These are phyloP conservation scores for Allantophomopsis lycopodina DNA, from an alignment of 2,329 filamentous ascomycete species.

Conservation along the genomic window DNA sequence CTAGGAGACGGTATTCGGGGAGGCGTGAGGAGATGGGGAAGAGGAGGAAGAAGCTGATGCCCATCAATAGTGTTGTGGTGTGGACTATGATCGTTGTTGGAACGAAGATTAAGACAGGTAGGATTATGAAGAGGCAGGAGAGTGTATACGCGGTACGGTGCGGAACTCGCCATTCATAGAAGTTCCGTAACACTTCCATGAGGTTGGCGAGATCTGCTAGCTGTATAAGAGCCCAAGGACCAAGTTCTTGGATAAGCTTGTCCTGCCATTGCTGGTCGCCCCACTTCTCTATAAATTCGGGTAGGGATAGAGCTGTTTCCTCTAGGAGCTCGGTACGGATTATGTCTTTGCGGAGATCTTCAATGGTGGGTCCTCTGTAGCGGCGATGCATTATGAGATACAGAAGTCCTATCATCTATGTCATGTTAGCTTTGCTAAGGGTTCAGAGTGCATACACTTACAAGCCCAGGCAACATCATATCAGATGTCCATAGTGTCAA, in stretches of 20 bases:
- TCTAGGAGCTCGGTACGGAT: constrained; percentile 16
- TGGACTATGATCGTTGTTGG: constrained; percentile 16
- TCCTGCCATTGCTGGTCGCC: constrained; percentile 19
- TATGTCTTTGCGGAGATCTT: constrained; percentile 6
- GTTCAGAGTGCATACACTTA: too few species aligned
- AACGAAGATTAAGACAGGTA: constrained; percentile 8
- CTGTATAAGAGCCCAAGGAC: constrained; percentile 19
- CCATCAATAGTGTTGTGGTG: constrained; percentile 8
- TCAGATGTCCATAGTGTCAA: constrained; percentile 3
- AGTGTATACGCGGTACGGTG: constrained; percentile 11
- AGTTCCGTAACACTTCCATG: constrained; percentile 18
- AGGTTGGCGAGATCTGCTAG: constrained; percentile 17
- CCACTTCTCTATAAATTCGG: constrained; percentile 18
- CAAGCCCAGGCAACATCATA: not conserved
- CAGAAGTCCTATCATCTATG: not conserved
- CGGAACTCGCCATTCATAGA: constrained; percentile 21
- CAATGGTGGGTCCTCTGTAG: not conserved
- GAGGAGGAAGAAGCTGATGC: constrained; percentile 15
- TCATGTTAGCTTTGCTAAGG: too few species aligned
- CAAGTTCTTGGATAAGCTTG: constrained; percentile 11
- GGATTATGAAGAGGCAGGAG: constrained; percentile 6
- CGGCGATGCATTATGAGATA: not conserved
- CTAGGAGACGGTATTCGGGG: constrained; percentile 17
- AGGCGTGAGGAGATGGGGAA: constrained; percentile 16
- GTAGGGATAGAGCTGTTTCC: constrained; percentile 12